A percentile compares a stretch with the other conserved stretches of the same genome.
These are phyloP conservation scores for Aspergillus saccharolyticus DNA, from an alignment of 495 filamentous ascomycete species.

Conservation along the genomic window DNA sequence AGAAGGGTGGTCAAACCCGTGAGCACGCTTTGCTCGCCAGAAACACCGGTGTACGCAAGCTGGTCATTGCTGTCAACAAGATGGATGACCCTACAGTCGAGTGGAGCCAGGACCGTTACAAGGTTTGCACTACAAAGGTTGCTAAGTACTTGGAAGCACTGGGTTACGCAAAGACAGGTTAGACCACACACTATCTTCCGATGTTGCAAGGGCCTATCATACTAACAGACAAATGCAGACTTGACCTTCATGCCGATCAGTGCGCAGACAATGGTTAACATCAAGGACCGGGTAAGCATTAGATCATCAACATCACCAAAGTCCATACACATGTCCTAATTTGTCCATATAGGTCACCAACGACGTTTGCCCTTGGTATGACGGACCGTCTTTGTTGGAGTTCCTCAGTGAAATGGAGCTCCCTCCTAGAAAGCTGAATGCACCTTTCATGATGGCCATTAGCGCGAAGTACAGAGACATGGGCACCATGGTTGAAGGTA, in stretches of 20 bases:
- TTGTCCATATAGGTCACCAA: neutral
- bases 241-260: conserved; percentile 95
- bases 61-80: conserved; percentile 93
- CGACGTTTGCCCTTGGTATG: conserved; percentile 73
- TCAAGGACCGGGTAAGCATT: conserved; percentile 81
- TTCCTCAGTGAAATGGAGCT: conserved; percentile 87
- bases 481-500: conserved; percentile 96
- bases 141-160: conserved; percentile 80
- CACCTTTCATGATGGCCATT: conserved; percentile 99
- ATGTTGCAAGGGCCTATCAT: neutral
- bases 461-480: conserved; percentile 94
- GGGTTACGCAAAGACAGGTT: conserved; percentile 78
- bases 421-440: conserved; percentile 91
- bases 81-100: conserved; percentile 97
- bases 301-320: neutral
- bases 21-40: conserved; percentile 97
- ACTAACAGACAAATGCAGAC: conserved; percentile 36
- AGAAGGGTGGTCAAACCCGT: conserved; percentile 94
- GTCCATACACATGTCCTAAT: neutral
- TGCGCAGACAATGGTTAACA: conserved; percentile 74
- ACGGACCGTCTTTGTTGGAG: conserved; percentile 90
- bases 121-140: conserved; percentile 88
- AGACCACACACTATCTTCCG: neutral
- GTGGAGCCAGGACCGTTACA: conserved; percentile 88
- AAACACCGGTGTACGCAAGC: conserved; percentile 95